Conservation (phyloP, 2,329 filamentous ascomycete species). For the Talaromyces islandicus region DNA sequence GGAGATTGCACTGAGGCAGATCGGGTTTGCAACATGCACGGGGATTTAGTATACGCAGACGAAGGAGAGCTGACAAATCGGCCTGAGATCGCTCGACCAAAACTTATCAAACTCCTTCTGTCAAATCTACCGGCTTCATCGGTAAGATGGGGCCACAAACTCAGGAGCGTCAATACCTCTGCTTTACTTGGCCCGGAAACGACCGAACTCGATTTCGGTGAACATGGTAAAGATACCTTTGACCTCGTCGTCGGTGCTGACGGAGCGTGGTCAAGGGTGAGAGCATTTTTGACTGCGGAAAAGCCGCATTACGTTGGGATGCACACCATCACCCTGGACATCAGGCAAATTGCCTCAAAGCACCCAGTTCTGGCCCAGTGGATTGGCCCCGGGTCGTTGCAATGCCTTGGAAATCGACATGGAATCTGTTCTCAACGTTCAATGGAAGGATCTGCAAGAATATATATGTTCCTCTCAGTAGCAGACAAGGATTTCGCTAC, state of each 20-base stretch:
- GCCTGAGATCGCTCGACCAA: not conserved
- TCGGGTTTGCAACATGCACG: not conserved
- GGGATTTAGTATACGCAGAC: not conserved
- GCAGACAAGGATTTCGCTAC: not conserved
- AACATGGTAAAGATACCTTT: not conserved
- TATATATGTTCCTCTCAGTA: not conserved
- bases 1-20: not conserved
- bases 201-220: not conserved
- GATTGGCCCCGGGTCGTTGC: not conserved
- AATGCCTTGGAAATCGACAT: not conserved
- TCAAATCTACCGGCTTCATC: not conserved
- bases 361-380: not conserved
- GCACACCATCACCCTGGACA: not conserved
- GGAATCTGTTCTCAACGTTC: not conserved
- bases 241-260: not conserved
- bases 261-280: not conserved
- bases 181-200: not conserved
- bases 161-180: not conserved
- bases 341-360: not conserved
- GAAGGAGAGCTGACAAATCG: not conserved
- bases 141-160: not conserved
- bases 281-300: not conserved
- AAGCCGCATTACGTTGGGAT: not conserved
- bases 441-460: not conserved
- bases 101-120: not conserved